These are phyloP conservation scores for Tetrahymena elliotti DNA, from an alignment of 73 alveolate genomes.

Conservation along the genomic window DNA sequence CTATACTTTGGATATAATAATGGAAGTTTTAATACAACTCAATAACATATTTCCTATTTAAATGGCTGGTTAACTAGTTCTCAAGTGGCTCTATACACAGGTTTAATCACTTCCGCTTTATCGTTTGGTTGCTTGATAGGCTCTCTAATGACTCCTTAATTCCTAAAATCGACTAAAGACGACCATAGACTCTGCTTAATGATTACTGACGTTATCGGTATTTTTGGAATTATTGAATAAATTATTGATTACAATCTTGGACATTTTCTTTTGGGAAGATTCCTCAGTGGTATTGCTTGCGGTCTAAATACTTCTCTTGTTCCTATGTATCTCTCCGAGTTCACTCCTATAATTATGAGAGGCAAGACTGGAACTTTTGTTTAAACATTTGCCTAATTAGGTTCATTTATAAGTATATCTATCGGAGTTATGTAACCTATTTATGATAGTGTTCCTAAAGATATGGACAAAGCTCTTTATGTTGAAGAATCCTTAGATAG, in stretches of 20 bases:
- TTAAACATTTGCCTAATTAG: not conserved
- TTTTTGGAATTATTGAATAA: not conserved
- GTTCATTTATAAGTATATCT: not conserved
- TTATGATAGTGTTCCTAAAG: not conserved
- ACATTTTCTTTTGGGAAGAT: not conserved
- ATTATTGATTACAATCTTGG: not conserved
- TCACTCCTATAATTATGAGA: not conserved
- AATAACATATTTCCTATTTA: not conserved
- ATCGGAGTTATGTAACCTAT: not conserved
- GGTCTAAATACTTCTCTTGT: not conserved
- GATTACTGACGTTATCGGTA: not conserved
- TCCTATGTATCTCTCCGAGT: not conserved
- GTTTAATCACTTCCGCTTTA: not conserved
- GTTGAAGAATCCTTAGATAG: not conserved
- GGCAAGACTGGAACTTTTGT: not conserved
- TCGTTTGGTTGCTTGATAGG: not conserved
- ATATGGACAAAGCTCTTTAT: not conserved
- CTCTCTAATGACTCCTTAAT: not conserved
- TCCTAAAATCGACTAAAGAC: not conserved
- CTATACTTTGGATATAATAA: not conserved
- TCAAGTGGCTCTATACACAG: not conserved
- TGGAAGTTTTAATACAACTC: not conserved
- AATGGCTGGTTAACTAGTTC: not conserved
- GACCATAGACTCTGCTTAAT: not conserved
- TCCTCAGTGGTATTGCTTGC: not conserved